Evolutionary conservation across 768 basidiomycete genomes (phyloP), one percentile per base, ranked within the genome.

Genomic region (Lentinula edodes): DNA sequence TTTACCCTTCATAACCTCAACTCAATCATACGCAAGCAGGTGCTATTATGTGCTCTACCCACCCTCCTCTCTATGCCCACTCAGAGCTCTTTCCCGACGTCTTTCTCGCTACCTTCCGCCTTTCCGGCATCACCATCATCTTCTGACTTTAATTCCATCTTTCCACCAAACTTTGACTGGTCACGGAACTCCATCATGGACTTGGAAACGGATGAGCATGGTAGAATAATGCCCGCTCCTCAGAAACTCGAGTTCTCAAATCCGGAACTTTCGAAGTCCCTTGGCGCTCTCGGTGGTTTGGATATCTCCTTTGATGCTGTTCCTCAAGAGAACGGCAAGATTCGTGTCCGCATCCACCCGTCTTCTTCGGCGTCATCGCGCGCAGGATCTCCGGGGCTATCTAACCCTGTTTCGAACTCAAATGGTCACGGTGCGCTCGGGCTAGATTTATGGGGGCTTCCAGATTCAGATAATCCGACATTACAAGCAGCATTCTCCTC

Each of bases 41-140:
- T 89, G 66, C 81, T 92, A 51, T 79, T 91, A 48, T 91, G 89
- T 66, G 88, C 89, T 2, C 80, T 92, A 32, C 90, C 90, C 15
- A 83, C 86, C 20, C 80, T 92, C 48, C 80, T 91, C 58, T 86
- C 89, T 20, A 77, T 89, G 75, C 81, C 87, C 54, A 74, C 84
- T 63, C 84, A 86, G 63, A 76, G 80, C 20, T 67, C 81, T 28
- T 66, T 84, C 12, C 83, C 84, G 53, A 79, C 83, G 51, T 78
- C 78, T 64, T 85, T 88, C 70, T 79, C 83, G 28, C 72, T 85
- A 61, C 82, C 87, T 28, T 73, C 79, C 34, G 74, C 83, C 16
- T 72, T 78, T 61, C 72, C 79, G 28, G 65, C 78, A 20, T 73
- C 81, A 35, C 73, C 82, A 4, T 73, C 77, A 23, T 58, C 62